Conservation (phyloP, 306 rosid genomes). For the Biancaea sappan region DNA sequence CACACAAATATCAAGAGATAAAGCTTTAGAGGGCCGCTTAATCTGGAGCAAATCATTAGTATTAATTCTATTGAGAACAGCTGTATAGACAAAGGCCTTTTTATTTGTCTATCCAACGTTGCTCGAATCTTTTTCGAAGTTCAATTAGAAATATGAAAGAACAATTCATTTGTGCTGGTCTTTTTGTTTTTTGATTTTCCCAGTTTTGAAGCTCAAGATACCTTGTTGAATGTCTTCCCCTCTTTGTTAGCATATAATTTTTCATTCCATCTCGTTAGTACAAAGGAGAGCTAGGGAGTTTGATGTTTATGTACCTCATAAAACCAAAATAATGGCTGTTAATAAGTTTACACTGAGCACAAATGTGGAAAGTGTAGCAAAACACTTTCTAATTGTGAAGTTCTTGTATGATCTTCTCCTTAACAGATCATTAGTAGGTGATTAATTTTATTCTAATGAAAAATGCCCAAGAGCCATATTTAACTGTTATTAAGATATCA, state of each 20-base stretch:
- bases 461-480: not conserved
- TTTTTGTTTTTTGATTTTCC: not conserved
- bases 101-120: too few relatives aligned
- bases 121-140: not conserved
- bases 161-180: not conserved
- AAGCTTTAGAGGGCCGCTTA: too few relatives aligned
- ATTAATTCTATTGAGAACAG: too few relatives aligned
- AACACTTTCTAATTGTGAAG: not conserved
- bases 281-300: not conserved
- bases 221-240: not conserved
- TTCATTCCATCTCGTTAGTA: not conserved
- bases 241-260: not conserved
- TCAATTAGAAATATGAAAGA: not conserved
- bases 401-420: not conserved
- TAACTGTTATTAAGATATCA: not conserved
- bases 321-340: not conserved
- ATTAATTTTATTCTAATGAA: not conserved
- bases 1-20: too few relatives aligned
- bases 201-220: not conserved
- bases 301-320: not conserved
- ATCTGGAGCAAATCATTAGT: too few relatives aligned
- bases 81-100: too few relatives aligned
- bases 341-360: not conserved
- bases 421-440: not conserved
- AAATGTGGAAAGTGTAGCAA: not conserved